Conservation (phyloP, 768 basidiomycete species). For the Rhodotorula babjevae region DNA sequence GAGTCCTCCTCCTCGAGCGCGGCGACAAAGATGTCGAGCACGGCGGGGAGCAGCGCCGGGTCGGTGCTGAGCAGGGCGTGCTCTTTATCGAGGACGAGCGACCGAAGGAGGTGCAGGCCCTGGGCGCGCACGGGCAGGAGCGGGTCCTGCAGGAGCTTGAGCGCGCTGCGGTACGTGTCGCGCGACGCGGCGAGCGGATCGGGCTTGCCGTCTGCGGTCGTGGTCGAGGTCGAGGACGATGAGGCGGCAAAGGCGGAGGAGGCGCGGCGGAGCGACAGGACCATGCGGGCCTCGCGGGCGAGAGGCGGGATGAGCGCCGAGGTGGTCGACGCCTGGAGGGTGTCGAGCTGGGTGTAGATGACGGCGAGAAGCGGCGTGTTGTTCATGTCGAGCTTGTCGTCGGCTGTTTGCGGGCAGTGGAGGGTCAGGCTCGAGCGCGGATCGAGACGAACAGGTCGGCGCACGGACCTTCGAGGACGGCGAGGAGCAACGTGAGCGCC, state of each 20-base stretch:
- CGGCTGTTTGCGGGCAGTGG: constrained; percentile 31
- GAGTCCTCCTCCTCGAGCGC: constrained; percentile 85
- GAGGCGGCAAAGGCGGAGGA: constrained; percentile 50
- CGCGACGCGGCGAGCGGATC: constrained; percentile 52
- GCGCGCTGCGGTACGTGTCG: constrained; percentile 75
- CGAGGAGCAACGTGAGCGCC: constrained; percentile 71
- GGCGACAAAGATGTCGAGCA: constrained; percentile 80
- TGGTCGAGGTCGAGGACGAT: constrained; percentile 28
- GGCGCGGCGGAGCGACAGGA: constrained; percentile 74
- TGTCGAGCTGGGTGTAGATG: constrained; percentile 64
- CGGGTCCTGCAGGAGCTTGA: constrained; percentile 82
- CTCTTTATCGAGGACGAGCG: constrained; percentile 55
- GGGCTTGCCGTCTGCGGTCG: constrained; percentile 41
- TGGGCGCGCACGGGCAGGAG: constrained; percentile 91
- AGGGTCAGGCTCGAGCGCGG: not conserved
- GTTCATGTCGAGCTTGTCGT: constrained; percentile 42
- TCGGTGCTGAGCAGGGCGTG: constrained; percentile 47
- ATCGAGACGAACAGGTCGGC: not conserved
- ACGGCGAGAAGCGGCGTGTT: constrained; percentile 63
- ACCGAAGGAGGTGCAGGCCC: constrained; percentile 73
- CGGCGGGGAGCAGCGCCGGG: constrained; percentile 68
- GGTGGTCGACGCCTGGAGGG: constrained; percentile 53
- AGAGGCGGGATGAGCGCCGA: constrained; percentile 57
- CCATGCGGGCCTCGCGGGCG: constrained; percentile 73
- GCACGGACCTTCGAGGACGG: constrained; percentile 72